Conservation (phyloP, 164 flowering plant species). For the Nymphaea thermarum region DNA sequence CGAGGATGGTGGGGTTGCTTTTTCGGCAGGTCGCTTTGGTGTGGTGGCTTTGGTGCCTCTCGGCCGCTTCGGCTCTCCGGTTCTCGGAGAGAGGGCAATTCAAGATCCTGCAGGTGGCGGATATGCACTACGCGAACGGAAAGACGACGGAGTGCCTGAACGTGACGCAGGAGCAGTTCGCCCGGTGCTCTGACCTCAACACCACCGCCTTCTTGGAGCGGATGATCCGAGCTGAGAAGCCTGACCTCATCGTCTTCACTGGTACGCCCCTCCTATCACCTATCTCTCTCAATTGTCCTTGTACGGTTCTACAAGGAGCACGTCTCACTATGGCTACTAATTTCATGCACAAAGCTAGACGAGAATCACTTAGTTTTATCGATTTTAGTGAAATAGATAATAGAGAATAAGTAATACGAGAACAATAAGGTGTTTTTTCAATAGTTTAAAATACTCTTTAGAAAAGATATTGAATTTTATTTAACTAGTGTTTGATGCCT, state of each 20-base stretch:
- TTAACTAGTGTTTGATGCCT: too few species aligned
- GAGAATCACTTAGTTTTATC: too few species aligned
- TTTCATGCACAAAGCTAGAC: too few species aligned
- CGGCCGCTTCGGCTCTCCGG: too few species aligned
- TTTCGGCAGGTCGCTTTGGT: neutral
- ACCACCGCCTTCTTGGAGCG: slow-evolving; percentile 67
- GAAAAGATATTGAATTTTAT: too few species aligned
- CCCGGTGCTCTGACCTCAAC: slow-evolving; percentile 81
- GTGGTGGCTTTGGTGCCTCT: neutral
- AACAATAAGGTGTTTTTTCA: too few species aligned
- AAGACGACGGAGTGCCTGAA: slow-evolving; percentile 45
- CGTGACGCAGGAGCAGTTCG: slow-evolving; percentile 41
- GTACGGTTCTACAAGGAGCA: too few species aligned
- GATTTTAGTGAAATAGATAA: too few species aligned
- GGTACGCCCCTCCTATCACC: slow-evolving; percentile 27
- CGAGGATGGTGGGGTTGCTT: neutral
- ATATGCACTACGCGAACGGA: slow-evolving; percentile 85
- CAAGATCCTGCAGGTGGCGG: slow-evolving; percentile 87
- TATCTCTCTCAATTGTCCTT: neutral
- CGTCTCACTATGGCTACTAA: too few species aligned
- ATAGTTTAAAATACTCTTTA: too few species aligned
- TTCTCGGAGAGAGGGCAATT: slow-evolving; percentile 36
- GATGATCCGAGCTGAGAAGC: slow-evolving; percentile 70
- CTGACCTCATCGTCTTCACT: slow-evolving; percentile 80
- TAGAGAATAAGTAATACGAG: too few species aligned